A percentile compares a stretch with the other conserved stretches of the same genome.
Conservation (phyloP, 140 eudicot genomes). For the Senecio squalidus region DNA sequence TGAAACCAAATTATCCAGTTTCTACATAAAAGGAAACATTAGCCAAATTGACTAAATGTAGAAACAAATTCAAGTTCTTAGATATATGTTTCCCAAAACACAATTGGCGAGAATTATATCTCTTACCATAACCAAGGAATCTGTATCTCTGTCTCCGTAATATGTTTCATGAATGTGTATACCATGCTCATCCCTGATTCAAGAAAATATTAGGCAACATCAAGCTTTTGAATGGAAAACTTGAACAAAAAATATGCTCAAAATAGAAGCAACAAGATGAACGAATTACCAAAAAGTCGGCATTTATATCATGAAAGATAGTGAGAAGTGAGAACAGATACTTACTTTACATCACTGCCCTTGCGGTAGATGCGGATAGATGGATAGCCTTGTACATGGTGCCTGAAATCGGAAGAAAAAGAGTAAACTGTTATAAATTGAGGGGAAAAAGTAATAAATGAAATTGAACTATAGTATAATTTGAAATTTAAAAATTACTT, state of each 20-base stretch:
- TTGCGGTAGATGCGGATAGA: slow-evolving; percentile 82
- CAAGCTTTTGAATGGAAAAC: background rate
- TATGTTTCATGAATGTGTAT: slow-evolving; percentile 83
- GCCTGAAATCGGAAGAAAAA: slow-evolving; percentile 46
- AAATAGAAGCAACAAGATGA: background rate
- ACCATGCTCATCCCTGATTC: slow-evolving; percentile 59
- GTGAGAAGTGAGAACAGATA: background rate
- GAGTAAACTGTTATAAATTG: background rate
- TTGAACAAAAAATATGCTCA: background rate
- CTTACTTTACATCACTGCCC: slow-evolving; percentile 56
- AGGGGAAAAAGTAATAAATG: background rate
- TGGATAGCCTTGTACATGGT: slow-evolving; percentile 95
- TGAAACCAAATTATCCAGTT: slow-evolving; percentile 57
- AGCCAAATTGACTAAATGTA: background rate
- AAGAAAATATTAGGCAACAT: slow-evolving; percentile 7
- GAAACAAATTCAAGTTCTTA: background rate
- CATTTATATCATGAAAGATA: slow-evolving; percentile 2
- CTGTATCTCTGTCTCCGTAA: slow-evolving; percentile 91
- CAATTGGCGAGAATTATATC: background rate
- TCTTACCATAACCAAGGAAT: slow-evolving; percentile 68
- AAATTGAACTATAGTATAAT: background rate
- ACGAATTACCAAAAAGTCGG: slow-evolving; percentile 4
- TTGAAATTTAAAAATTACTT: slow-evolving; percentile 35
- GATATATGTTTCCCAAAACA: background rate
- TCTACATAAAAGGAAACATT: slow-evolving; percentile 35